Evolutionary conservation across 2,329 filamentous ascomycete species (phyloP), one percentile per base, ranked within the genome.

Genomic region (Paramyrothecium roridum): DNA sequence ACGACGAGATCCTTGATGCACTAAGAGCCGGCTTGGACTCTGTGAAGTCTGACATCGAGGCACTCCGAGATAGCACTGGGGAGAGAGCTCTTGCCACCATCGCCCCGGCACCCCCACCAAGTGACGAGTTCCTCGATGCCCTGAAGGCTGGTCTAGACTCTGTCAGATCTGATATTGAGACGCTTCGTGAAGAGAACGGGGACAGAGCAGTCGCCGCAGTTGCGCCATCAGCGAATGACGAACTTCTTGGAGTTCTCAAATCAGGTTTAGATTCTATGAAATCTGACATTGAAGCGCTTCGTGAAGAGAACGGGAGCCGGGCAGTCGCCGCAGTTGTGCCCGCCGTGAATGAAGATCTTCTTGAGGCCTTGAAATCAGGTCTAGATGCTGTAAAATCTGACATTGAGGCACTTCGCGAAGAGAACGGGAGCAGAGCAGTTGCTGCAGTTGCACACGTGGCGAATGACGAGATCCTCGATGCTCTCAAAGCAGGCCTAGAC

Each of bases 1-100:
- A 90, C 57, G 90, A 96, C 60, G 92, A 97, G 71, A 93, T 97
- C 52, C 79, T 97, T 1, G 90, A 96, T 57, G 91, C 90, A 0
- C 80, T 98, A 54, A 96, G 89, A 68, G 82, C 86, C n/a, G 93
- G 92, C 0, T 77, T 98, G 10, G 86, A 89, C 47, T 82, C 81
- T 43, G 80, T 98, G 17, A 86, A 87, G 53, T 80, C 83, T 2
- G 93, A 97, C 50, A 90, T 97, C 60, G 89, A 92, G 55, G 80
- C 81, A 20, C 79, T 97, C 43, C 89, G 89, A n/a, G 84, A 88
- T 22, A 74, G 72, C 46, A 73, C 67, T 57, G 75, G 74, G 46
- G 77, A 78, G 48, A 74, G 72, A 30, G 82, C 85, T 3, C 74
- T 65, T n/a, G 57, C 61, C 2, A 53, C 59, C 20, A 52, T 60